A percentile compares a stretch with the other conserved stretches of the same genome.
phyloP scores from a whole-genome alignment of 2,329 filamentous ascomycete genomes.

The Cladosporium velox region DNA sequence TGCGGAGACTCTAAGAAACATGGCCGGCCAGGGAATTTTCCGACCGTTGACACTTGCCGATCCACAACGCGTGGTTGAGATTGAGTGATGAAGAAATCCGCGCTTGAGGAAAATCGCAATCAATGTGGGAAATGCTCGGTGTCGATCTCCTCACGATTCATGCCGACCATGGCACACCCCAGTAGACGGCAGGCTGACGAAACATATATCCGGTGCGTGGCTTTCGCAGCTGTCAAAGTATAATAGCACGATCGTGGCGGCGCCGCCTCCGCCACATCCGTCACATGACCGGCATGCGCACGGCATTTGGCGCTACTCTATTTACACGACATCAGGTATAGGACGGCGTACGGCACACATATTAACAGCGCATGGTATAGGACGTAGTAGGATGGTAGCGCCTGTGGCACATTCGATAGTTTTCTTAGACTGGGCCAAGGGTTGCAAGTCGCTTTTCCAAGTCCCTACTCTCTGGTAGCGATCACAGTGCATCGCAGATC shows the following conservation, averaged over 20 bases:
- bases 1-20: neutral
- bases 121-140: neutral
- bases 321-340: neutral
- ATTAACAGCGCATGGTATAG: neutral
- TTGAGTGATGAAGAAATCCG: neutral
- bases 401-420: neutral
- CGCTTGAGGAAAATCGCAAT: too few relatives aligned
- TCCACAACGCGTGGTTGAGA: neutral
- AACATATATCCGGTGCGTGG: neutral
- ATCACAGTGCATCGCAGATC: neutral
- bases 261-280: neutral
- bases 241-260: neutral
- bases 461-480: neutral
- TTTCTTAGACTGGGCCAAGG: neutral
- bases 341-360: neutral
- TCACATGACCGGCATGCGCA: neutral
- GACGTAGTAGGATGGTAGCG: neutral
- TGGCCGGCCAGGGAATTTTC: neutral
- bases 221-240: neutral
- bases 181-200: neutral
- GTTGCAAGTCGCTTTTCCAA: neutral
- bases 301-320: neutral
- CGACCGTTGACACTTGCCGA: neutral
- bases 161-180: neutral
- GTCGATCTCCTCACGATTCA: slow-evolving; percentile 3